phyloP scores from a whole-genome alignment of 2,329 filamentous ascomycete genomes.

The Dactylonectria estremocensis region DNA sequence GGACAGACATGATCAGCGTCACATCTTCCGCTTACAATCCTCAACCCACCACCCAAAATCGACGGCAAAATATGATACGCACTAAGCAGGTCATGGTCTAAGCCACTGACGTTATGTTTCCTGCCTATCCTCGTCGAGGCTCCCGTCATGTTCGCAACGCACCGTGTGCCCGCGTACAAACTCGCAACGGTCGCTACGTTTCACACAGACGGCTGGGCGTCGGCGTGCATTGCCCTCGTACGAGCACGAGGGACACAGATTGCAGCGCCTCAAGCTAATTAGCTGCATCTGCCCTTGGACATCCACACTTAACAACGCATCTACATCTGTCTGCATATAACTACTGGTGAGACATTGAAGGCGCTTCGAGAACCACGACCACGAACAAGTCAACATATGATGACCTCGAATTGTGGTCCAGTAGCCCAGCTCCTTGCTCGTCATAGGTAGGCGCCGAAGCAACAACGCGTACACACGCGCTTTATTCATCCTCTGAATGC shows the following conservation, averaged over 20 bases:
- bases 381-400: background rate
- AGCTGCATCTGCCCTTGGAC: background rate
- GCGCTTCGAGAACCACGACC: background rate
- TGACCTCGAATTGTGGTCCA: background rate
- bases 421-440: background rate
- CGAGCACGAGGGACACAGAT: background rate
- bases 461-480: background rate
- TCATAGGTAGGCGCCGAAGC: background rate
- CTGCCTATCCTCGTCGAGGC: background rate
- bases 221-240: background rate
- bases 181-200: background rate
- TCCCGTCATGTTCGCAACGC: background rate
- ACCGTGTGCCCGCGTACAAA: background rate
- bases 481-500: background rate
- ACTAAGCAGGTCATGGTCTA: background rate
- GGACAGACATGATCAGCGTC: too few species aligned
- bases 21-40: background rate
- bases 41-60: background rate
- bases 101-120: background rate
- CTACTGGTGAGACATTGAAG: background rate
- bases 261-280: background rate
- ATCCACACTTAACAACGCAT: background rate
- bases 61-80: background rate
- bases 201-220: background rate
- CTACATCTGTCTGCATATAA: background rate